Evolutionary conservation across 2,329 filamentous ascomycete species (phyloP), one percentile per base, ranked within the genome.

Genomic region (Fusarium phyllophilum): DNA sequence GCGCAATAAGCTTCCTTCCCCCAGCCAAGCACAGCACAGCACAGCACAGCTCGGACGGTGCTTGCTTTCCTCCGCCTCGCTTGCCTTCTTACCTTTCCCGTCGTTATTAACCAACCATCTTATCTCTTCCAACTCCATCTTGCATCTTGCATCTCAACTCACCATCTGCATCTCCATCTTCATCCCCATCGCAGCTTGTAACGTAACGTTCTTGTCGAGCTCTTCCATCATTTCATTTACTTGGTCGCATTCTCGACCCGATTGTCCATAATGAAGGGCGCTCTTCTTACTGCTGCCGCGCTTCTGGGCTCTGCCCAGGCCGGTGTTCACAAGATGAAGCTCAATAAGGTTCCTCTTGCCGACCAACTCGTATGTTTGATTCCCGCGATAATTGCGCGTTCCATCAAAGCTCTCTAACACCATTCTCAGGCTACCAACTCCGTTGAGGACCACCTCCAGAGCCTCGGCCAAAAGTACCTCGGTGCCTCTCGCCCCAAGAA

Each of bases 381-480:
- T 36, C 44, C 26, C 46, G 34, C 31, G 41, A 65, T 68, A 24
- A 33, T 42, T 54, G 58, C 56, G 34, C 52, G 24, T 41, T 38
- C 17, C 31, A 15, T 29, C 46, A 22, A 44, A 56, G 42, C 41
- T 54, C 59, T 45, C 69, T 78, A 63, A 79, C 52, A 45, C 55
- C 26, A 65, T 56, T 15, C 13, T n/a, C 62, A 96, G 94, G 90
- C 93, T 82, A 87, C 90, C 76, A 89, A 93, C 81, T 93, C 93
- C 81, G 91, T 99, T 82, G 90, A 94, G 81, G 87, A 91, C 72
- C 96, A 98, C 81, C 89, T 94, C 77, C 91, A 92, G 82, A 90
- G 92, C 73, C 91, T 99, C 69, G 91, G 94, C 75, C 96, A 98
- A 88, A 99, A 98, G 90, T 98, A 98, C 88, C 93, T 98, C 90